Base-by-base conservation (phyloP, 1,139 yeast species). In the Yamadazyma dendronema region DNA sequence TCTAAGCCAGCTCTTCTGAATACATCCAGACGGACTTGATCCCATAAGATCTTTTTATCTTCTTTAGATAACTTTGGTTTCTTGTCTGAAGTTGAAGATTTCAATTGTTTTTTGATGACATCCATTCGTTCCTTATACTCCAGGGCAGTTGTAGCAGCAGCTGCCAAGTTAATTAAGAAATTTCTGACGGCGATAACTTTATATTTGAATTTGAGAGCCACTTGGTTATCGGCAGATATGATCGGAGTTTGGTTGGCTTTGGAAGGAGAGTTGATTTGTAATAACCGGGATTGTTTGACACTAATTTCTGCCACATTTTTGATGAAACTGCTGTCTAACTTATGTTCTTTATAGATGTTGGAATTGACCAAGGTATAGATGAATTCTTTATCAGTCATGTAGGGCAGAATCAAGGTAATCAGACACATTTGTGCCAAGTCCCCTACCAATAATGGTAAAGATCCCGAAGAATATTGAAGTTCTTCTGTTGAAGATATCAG, bases 101-200 rank as follows among this genome's bases (percentile, higher is more conserved):
- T 53, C 35, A 63, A 44, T 21, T 51, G 46, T 31, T 51, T 46
- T 43, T 69, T 69, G 33, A 65, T 42, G n/a, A 54, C 59, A 38
- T 64, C 68, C 13, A 65, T 47, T 44, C 64, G 62, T 28, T 64
- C 46, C 44, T 72, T 70, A 49, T 72, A 75, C 46, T 75, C 81
- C 42, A 69, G 64, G 4, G 77, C 73, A 0, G 81, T 75, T 24
- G 78, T 74, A 3, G 79, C 75, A 2, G 80, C 81, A 4, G 79
- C 79, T 5, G 78, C 74, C 39, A 75, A 57, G 50, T 75, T 75
- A 14, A 75, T 61, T 39, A 75, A 56, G 44, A 72, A 75, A 52
- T 75, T 74, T 37, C 79, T 50, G 15, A 75, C 52, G 7, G 79
- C 79, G 21, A 73, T 66, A 39, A 69, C 72, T 50, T 69, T 72